Conservation (phyloP, 2,329 filamentous ascomycete genomes). For the Calonectria crousiana region DNA sequence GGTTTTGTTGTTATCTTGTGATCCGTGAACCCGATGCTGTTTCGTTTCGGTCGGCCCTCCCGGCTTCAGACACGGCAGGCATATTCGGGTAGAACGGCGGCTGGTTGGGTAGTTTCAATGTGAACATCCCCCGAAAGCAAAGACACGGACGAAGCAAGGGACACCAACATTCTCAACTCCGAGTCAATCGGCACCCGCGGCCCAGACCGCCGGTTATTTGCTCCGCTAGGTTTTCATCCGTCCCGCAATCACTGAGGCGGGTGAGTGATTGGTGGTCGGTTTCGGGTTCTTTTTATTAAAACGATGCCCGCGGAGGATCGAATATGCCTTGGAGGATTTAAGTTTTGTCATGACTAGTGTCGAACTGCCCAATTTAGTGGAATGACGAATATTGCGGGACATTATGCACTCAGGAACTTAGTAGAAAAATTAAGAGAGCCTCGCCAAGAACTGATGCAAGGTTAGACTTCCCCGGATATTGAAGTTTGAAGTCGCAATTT, state of each 20-base stretch:
- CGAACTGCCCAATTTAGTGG: not conserved
- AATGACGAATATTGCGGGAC: not conserved
- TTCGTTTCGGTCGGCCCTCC: not conserved
- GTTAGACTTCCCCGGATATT: not conserved
- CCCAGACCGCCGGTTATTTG: not conserved
- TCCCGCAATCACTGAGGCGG: not conserved
- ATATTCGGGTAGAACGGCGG: not conserved
- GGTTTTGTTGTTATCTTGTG: not conserved
- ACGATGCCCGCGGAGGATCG: not conserved
- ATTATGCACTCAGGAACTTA: not conserved
- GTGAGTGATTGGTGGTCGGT: not conserved
- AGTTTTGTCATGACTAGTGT: not conserved
- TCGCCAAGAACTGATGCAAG: not conserved
- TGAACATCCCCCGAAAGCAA: not conserved
- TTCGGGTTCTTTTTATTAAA: too few species aligned
- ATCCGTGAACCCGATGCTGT: not conserved
- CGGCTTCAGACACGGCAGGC: not conserved
- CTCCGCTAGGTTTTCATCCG: not conserved
- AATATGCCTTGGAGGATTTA: slow-evolving; percentile 6
- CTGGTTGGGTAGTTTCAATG: not conserved
- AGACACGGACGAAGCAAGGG: not conserved
- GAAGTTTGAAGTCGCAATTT: not conserved
- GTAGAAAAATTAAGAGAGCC: not conserved
- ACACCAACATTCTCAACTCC: not conserved
- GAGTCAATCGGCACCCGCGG: not conserved